phyloP scores from a whole-genome alignment of 2,329 filamentous ascomycete species.

The Talaromyces sp. region DNA sequence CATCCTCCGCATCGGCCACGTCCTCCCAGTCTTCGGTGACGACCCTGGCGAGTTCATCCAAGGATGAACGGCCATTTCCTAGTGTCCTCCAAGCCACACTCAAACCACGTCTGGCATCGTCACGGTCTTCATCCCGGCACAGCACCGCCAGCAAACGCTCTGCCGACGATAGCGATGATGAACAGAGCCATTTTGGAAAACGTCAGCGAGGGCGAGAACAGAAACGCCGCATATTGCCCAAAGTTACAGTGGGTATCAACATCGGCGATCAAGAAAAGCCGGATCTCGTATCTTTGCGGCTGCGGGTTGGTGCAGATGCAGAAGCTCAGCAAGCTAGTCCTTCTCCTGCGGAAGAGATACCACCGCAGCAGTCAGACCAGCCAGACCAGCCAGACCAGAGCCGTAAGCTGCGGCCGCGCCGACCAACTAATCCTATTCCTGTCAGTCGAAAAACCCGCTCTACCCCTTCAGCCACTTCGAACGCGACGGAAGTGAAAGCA shows the following conservation, averaged over 20 bases:
- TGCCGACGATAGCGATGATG: conserved; percentile 32
- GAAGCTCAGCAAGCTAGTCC: conserved; percentile 11
- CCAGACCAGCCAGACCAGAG: not conserved
- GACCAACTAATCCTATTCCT: not conserved
- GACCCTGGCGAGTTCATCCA: conserved; percentile 7
- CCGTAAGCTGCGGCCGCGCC: conserved; percentile 9
- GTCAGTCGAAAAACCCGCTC: not conserved
- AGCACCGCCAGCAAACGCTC: conserved; percentile 38
- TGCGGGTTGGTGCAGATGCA: conserved; percentile 25
- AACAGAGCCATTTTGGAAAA: conserved; percentile 16
- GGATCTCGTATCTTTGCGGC: conserved; percentile 32
- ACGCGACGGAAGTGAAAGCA: not conserved
- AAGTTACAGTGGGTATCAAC: conserved; percentile 34
- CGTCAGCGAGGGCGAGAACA: conserved; percentile 21
- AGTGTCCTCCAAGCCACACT: conserved; percentile 10
- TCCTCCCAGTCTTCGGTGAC: conserved; percentile 8
- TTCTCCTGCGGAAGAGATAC: not conserved
- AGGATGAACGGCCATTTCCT: not conserved
- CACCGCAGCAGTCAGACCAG: not conserved
- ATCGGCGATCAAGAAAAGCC: conserved; percentile 30
- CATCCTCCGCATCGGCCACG: conserved; percentile 5
- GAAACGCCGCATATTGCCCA: conserved; percentile 29
- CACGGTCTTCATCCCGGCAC: conserved; percentile 36
- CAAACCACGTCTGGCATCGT: conserved; percentile 30
- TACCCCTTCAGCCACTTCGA: not conserved